Evolutionary conservation across 2,329 filamentous ascomycete genomes (phyloP).

Genomic region (Cercospora sojina): DNA sequence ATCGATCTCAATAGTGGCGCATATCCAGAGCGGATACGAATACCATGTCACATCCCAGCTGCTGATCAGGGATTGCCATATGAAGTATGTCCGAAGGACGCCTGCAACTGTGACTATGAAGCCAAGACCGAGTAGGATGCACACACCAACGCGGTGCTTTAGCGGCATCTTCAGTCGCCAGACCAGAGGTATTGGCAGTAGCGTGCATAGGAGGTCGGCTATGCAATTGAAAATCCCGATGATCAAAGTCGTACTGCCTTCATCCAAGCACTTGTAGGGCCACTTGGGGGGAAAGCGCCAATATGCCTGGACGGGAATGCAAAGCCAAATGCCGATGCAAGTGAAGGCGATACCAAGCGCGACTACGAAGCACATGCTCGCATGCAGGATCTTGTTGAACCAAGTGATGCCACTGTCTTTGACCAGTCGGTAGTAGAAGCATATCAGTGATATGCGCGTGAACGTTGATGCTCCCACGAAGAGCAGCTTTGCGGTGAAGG

Average conservation of each 20-base stretch:
- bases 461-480: conserved; percentile 46
- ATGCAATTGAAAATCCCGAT: conserved; percentile 47
- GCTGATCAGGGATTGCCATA: conserved; percentile 43
- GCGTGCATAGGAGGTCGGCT: conserved; percentile 45
- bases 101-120: conserved; percentile 47
- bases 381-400: conserved; percentile 45
- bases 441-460: conserved; percentile 46
- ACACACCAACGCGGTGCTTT: conserved; percentile 42
- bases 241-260: conserved; percentile 42
- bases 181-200: conserved; percentile 47
- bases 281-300: conserved; percentile 41
- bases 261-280: conserved; percentile 42
- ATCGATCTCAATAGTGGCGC: conserved; percentile 49
- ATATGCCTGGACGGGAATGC: conserved; percentile 40
- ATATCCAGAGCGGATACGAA: conserved; percentile 49
- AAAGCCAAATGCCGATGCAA: conserved; percentile 42
- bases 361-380: conserved; percentile 41
- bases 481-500: conserved; percentile 44
- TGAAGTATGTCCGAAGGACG: conserved; percentile 46
- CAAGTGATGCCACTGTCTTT: conserved; percentile 41
- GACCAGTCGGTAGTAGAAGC: conserved; percentile 49
- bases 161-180: conserved; percentile 45
- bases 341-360: conserved; percentile 43
- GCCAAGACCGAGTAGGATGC: conserved; percentile 43
- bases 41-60: conserved; percentile 48